Base-by-base conservation (phyloP, 2,329 filamentous ascomycete species). In the Elsinoe necatrix region DNA sequence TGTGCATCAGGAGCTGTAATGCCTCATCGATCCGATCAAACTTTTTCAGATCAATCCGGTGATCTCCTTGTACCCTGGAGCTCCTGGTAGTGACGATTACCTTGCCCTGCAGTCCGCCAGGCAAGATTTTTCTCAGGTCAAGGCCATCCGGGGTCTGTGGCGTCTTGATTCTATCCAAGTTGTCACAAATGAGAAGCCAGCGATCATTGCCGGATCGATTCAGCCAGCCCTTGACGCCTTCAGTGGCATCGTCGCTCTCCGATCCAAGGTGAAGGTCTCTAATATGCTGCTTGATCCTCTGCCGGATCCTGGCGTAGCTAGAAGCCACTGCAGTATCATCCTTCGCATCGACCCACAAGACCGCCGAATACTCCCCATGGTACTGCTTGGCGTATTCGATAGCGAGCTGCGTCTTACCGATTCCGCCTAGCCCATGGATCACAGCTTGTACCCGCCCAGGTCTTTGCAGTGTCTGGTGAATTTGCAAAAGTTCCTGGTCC, bases 171-270 rank as follows among this genome's bases (percentile, higher is more conserved):
- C 50, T 54, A 61, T 72, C 68, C 48, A 69, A 62, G 55, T 71
- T 71, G 62, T 72, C 69, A 29, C 68, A 63, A 20, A 71, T 58
- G 39, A 72, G 58, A n/a, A 72, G 61, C 69, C 66, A 72, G 45
- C 62, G 29, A 20, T 20, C 55, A 54, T 71, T 70, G 2, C 63
- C 59, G 14, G 55, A 54, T 34, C 43, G 51, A 41, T 59, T 59
- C n/a, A 69, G 61, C 66, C 66, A 69, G 41, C 57, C 58, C 54
- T 70, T 59, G 55, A 65, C 27, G n/a, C 8, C n/a, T 2, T 31
- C 23, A 1, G 25, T 11, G 8, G 25, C 21, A 16, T 48, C 43
- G 3, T 16, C 6, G 12, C 37, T n/a, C 11, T 47, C 20, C 3
- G 3, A 3, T 6, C 42, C 42, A 7, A 47, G 21, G 8, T 23